phyloP scores from a whole-genome alignment of 129 eudicot genomes.

The Scalesia atractyloides region DNA sequence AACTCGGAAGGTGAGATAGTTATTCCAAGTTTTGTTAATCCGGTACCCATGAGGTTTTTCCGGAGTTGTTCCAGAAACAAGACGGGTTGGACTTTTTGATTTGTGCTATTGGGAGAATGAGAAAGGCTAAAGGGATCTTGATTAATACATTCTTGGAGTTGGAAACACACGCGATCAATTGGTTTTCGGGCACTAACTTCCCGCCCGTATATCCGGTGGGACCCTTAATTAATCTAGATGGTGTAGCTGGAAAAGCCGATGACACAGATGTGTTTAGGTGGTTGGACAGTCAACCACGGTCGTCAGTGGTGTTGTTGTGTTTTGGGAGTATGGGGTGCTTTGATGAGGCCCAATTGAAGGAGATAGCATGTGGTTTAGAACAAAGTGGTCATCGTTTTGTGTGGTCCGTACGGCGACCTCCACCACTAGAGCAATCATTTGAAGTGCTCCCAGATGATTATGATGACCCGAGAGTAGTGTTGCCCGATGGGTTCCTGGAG shows the following conservation, averaged over 20 bases:
- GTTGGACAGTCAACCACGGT: too few relatives aligned
- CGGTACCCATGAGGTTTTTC: too few relatives aligned
- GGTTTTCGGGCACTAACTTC: too few relatives aligned
- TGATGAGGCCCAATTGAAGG: slow-evolving; percentile 41
- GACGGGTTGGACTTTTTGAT: slow-evolving; percentile 12
- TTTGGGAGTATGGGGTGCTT: slow-evolving; percentile 32
- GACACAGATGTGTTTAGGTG: too few relatives aligned
- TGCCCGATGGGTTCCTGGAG: slow-evolving; percentile 50
- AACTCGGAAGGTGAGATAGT: too few relatives aligned
- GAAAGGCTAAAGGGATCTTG: slow-evolving; percentile 31
- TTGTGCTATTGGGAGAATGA: background rate
- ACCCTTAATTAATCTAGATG: slow-evolving; percentile 24
- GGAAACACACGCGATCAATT: slow-evolving; percentile 28
- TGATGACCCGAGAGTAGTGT: slow-evolving; percentile 26
- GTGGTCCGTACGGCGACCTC: slow-evolving; percentile 45
- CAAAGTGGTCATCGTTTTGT: slow-evolving; percentile 36
- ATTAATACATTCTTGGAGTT: slow-evolving; percentile 39
- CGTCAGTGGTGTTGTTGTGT: too few relatives aligned
- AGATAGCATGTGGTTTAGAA: slow-evolving; percentile 49
- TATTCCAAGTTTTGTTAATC: too few relatives aligned
- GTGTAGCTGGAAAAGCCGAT: too few relatives aligned
- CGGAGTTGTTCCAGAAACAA: too few relatives aligned
- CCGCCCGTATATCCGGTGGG: slow-evolving; percentile 25
- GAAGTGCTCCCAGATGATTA: too few relatives aligned
- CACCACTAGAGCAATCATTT: background rate